Conservation (phyloP, 352 stramenopile genomes). For the Globisporangium irregulare region DNA sequence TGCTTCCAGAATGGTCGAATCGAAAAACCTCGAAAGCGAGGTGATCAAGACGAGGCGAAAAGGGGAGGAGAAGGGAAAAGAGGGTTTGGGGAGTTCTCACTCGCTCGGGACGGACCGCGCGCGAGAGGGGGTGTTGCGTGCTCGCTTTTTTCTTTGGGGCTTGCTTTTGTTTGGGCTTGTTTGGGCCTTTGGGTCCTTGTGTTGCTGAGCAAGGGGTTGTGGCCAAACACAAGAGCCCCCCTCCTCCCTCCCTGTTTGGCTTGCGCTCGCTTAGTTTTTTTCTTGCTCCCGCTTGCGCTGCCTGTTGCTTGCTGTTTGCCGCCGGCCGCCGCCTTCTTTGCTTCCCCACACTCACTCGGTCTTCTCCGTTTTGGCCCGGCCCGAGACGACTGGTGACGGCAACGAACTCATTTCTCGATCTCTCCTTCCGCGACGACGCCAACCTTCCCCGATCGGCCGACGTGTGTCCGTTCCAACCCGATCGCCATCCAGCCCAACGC, state of each 20-base stretch:
- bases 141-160: not conserved
- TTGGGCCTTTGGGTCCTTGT: not conserved
- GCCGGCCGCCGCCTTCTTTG: not conserved
- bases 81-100: conserved; percentile 4
- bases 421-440: conserved; percentile 9
- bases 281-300: conserved; percentile 17
- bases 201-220: not conserved
- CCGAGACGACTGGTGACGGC: conserved; percentile 20
- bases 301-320: not conserved
- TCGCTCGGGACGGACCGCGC: conserved; percentile 5
- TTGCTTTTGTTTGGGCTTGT: not conserved
- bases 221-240: not conserved
- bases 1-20: not conserved
- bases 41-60: not conserved
- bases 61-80: not conserved
- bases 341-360: not conserved
- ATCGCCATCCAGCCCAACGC: not conserved
- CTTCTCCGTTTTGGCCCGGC: conserved; percentile 2
- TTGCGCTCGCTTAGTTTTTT: conserved; percentile 21
- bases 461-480: not conserved
- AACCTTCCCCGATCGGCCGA: not conserved
- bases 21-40: conserved; percentile 11
- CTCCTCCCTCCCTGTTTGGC: not conserved
- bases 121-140: conserved; percentile 12
- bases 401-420: conserved; percentile 19